These are phyloP conservation scores for Cochlearia excelsa DNA, from an alignment of 345 rosid species.

Conservation along the genomic window DNA sequence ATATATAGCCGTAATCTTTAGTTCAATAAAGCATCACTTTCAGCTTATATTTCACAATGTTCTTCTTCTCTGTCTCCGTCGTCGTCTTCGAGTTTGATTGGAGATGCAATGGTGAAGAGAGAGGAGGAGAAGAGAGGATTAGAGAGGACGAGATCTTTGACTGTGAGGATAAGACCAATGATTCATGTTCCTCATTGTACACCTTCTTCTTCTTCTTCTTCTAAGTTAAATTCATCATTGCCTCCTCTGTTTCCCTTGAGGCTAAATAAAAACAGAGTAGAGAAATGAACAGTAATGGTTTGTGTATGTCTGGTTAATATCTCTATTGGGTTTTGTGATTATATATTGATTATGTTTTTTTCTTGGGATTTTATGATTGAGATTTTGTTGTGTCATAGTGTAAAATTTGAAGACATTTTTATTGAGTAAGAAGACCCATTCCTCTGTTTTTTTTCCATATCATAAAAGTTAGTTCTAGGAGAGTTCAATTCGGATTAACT, in stretches of 20 bases:
- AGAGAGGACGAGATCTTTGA: constrained; percentile 78
- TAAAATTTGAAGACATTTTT: too few relatives aligned
- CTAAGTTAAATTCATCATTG: constrained; percentile 46
- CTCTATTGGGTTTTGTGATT: constrained; percentile 18
- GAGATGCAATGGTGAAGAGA: constrained; percentile 34
- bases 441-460: too few relatives aligned
- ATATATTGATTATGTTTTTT: constrained; percentile 13
- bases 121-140: constrained; percentile 65
- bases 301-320: too few relatives aligned
- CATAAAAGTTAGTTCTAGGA: too few relatives aligned
- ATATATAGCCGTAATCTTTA: too few relatives aligned
- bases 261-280: constrained; percentile 56
- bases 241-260: constrained; percentile 62
- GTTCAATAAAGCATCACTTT: too few relatives aligned
- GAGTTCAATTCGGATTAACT: too few relatives aligned
- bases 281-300: constrained; percentile 30
- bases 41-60: too few relatives aligned
- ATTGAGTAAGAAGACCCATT: too few relatives aligned
- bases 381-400: neutral
- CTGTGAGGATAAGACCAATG: constrained; percentile 81
- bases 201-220: constrained; percentile 22
- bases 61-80: constrained; percentile 59
- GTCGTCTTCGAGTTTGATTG: constrained; percentile 55
- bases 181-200: constrained; percentile 73
- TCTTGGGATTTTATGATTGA: constrained; percentile 22